A percentile compares a stretch with the other conserved stretches of the same genome.
These are phyloP conservation scores for Nicotiana attenuata DNA, from an alignment of 257 asterid species.

Conservation along the genomic window DNA sequence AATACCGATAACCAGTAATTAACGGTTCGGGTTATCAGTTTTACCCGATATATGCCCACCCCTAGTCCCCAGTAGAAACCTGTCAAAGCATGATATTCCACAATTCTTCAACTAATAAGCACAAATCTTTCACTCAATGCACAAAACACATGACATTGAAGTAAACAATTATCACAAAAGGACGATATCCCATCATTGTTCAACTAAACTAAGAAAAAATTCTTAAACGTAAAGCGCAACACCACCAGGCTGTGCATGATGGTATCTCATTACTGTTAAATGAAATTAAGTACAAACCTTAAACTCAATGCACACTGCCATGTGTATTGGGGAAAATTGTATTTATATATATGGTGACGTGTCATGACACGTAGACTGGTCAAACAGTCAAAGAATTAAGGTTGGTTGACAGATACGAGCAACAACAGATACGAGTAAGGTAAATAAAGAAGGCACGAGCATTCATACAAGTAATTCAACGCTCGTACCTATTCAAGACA, in stretches of 20 bases:
- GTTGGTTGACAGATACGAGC: no score
- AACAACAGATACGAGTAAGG: no score
- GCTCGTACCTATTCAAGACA: no score
- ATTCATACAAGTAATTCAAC: no score
- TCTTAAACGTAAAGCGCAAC: background rate
- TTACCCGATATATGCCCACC: no score
- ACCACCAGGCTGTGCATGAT: background rate
- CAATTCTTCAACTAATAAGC: background rate
- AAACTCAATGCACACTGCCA: background rate
- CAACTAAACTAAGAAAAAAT: background rate
- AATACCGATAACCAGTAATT: no score
- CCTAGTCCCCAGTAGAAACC: conserved; percentile 80
- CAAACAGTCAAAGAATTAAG: no score
- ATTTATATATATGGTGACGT: no score
- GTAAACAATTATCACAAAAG: background rate
- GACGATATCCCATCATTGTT: background rate
- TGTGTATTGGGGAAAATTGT: no score
- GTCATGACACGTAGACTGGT: no score
- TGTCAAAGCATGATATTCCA: conserved; percentile 10
- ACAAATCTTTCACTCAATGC: background rate
- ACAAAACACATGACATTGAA: background rate
- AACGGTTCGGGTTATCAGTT: no score
- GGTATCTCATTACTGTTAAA: background rate
- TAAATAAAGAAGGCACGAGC: no score
- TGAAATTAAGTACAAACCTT: background rate